Base-by-base conservation (phyloP, 768 basidiomycete genomes). In the Kwoniella newhampshirensis region DNA sequence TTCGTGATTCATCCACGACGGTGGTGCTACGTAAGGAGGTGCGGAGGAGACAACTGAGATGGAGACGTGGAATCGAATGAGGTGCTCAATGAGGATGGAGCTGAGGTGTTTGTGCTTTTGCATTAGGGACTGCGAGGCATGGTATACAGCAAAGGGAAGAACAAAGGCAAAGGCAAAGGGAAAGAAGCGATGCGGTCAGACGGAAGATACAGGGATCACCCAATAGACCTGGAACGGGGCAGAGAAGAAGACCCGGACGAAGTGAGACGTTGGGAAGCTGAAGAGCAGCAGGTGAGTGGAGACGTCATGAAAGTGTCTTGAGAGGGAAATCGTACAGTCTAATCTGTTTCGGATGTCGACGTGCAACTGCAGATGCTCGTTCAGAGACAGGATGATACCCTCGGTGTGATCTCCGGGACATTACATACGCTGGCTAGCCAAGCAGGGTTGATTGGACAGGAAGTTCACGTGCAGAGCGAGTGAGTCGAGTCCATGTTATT, bases 381-480 rank as follows among this genome's bases (percentile, higher is more conserved):
- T 23, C 82, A 82, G 45, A 83, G 89, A 68, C 96, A 99, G 80
- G 96, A 99, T 71, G 81, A 84, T 26, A 87, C 92, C 0, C 87
- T 99, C 67, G 85, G 87, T 53, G 83, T 87, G 0, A 93, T 99
- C 71, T 83, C 87, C 0, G 91, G 91, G 0, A 92, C 93, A 1
- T 76, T 99, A 51, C 84, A 74, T 54, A 92, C 87, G 0, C 79
- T 99, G 6, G 86, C 87, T 0, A 86, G 89, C 62, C 96, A 98
- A 77, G 96, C 96, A 0, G 88, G 87, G 11, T 79, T 97, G 28
- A 99, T 99, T 85, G 94, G 94, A 0, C 85, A 84, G 55, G 96
- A 99, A 73, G 89, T 98, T 47, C 80, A 75, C 8, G 91, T 93
- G 71, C 96, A 99, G 68, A 89, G 87, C 64, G 89, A 90, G 94